Evolutionary conservation across 2,329 filamentous ascomycete species (phyloP).

Genomic region (Penicillium sp.): DNA sequence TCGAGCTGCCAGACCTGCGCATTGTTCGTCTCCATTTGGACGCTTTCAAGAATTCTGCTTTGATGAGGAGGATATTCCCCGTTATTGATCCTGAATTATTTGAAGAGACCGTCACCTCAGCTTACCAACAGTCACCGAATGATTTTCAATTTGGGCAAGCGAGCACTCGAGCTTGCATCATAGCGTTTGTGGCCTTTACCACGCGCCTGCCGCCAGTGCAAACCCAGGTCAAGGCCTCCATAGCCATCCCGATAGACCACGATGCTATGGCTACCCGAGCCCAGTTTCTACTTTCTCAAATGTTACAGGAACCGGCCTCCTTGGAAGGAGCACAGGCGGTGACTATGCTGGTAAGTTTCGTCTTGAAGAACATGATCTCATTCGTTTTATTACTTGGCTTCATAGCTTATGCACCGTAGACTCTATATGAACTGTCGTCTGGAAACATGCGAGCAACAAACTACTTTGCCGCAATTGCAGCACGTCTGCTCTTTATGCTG

Average conservation of each 20-base stretch:
- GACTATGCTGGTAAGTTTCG: slow-evolving; percentile 48
- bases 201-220: slow-evolving; percentile 24
- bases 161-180: slow-evolving; percentile 48
- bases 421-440: slow-evolving; percentile 45
- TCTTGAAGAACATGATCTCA: not conserved
- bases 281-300: slow-evolving; percentile 43
- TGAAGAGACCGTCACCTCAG: slow-evolving; percentile 43
- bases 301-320: slow-evolving; percentile 44
- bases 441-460: slow-evolving; percentile 49
- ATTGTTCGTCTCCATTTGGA: slow-evolving; percentile 33
- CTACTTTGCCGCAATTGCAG: slow-evolving; percentile 47
- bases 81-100: slow-evolving; percentile 51
- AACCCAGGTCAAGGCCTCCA: not conserved
- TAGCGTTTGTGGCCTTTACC: slow-evolving; percentile 48
- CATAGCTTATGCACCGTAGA: slow-evolving; percentile 23
- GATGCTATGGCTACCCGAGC: slow-evolving; percentile 44
- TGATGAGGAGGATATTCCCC: slow-evolving; percentile 50
- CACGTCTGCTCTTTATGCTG: slow-evolving; percentile 50
- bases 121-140: slow-evolving; percentile 38
- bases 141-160: slow-evolving; percentile 25
- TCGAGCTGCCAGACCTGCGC: slow-evolving; percentile 38
- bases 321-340: slow-evolving; percentile 47
- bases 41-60: slow-evolving; percentile 30
- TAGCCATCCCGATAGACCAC: slow-evolving; percentile 33
- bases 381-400: not conserved